Evolutionary conservation across 2,329 filamentous ascomycete species (phyloP), one percentile per base, ranked within the genome.

Genomic region (Diaporthe humulicola): DNA sequence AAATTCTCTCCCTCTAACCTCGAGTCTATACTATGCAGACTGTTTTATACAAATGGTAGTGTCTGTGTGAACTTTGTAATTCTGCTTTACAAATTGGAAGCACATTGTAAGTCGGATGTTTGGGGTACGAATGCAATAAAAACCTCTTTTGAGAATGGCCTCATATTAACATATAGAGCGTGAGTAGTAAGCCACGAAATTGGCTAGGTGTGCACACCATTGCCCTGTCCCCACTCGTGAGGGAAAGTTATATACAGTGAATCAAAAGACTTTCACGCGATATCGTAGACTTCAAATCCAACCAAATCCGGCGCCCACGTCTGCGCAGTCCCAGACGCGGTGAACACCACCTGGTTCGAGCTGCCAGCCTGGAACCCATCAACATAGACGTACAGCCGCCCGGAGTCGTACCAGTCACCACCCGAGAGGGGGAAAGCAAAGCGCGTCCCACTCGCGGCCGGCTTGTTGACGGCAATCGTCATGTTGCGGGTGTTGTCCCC

Each of bases 341-440:
- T 79, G 6, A 87, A 85, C 10, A 81, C 79, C 5, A 87, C 80
- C 36, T 78, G 78, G 58, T 87, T 86, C 17, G 81, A 80, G 0
- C 76, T 76, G 0, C 87, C 86, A 14, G 81, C 81, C 17, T 81
- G 82, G 78, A 88, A 90, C 0, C 87, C 87, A 40, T 85, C 84
- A 0, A 87, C 80, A 75, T 87, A 82, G 12, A 89, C 79, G 0
- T 82, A 81, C 76, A 89, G 74, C 0, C 86, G 83, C 1, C 85
- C 86, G 0, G 84, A 84, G 80, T 89, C 87, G 72, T 82, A 86
- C 88, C 88, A 90, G 73, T 89, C 85, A 2, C 84, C 82, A 0
- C 87, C 88, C 0, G 86, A 85, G 19, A 90, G 81, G 0, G 88
- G 88, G 30, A 89, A 88, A 0, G 88, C 87, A 76, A 88, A 86